Conservation (phyloP, 2,329 filamentous ascomycete genomes). For the Ambrosiella xylebori region DNA sequence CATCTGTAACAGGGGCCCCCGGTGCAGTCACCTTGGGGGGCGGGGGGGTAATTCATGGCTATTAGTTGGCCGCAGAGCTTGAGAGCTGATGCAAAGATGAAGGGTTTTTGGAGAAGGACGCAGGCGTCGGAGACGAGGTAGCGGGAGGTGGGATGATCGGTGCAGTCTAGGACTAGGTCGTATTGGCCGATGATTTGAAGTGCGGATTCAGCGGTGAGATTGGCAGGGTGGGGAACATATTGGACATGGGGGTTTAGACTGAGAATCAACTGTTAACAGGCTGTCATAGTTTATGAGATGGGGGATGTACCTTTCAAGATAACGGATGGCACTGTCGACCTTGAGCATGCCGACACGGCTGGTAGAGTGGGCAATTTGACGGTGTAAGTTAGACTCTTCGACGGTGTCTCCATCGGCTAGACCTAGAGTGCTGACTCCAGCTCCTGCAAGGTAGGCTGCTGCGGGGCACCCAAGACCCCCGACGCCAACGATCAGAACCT, state of each 20-base stretch:
- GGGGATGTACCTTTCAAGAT: slow-evolving; percentile 33
- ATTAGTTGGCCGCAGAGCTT: slow-evolving; percentile 81
- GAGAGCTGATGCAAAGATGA: slow-evolving; percentile 80
- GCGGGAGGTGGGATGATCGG: slow-evolving; percentile 77
- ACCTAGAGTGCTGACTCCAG: slow-evolving; percentile 69
- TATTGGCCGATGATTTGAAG: slow-evolving; percentile 49
- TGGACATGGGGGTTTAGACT: slow-evolving; percentile 53
- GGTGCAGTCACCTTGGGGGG: slow-evolving; percentile 31
- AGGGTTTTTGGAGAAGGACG: slow-evolving; percentile 57
- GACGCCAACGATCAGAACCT: slow-evolving; percentile 66
- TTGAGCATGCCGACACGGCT: slow-evolving; percentile 57
- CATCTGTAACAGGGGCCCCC: slow-evolving; percentile 87
- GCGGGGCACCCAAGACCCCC: slow-evolving; percentile 87
- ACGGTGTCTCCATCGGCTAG: slow-evolving; percentile 78
- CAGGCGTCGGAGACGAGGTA: slow-evolving; percentile 88
- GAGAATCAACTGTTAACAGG: not conserved
- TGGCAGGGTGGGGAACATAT: slow-evolving; percentile 44
- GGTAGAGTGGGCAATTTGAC: slow-evolving; percentile 69
- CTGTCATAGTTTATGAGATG: not conserved
- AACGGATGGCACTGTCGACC: slow-evolving; percentile 56
- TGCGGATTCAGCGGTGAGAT: slow-evolving; percentile 54
- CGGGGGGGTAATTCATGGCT: slow-evolving; percentile 66
- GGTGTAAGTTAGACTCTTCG: slow-evolving; percentile 79
- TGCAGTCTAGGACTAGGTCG: slow-evolving; percentile 83
- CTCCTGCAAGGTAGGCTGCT: slow-evolving; percentile 78